A percentile compares a stretch with the other conserved stretches of the same genome.
Evolutionary conservation across 225 moss, liverwort and hornwort species (phyloP).

Genomic region (Neckera pumila): DNA sequence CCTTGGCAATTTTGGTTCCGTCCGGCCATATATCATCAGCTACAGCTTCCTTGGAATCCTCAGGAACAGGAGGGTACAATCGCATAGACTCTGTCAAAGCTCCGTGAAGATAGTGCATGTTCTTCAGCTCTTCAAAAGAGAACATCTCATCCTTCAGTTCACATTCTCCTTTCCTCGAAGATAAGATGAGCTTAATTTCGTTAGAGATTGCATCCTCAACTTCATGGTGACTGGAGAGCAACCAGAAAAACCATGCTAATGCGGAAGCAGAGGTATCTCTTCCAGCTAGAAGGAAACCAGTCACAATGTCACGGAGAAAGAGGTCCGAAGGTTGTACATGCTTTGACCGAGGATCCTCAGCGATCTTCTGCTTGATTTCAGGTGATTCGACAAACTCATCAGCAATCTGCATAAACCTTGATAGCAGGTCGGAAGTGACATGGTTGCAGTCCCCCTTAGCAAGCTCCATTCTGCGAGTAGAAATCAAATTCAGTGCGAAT

Average conservation of each 20-base stretch:
- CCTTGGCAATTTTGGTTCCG: constrained; percentile 10
- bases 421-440: constrained; percentile 2
- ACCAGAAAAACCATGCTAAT: constrained; percentile 25
- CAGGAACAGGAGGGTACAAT: constrained; percentile 27
- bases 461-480: constrained; percentile 7
- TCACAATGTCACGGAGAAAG: constrained; percentile 27
- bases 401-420: constrained; percentile 21
- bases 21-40: constrained; percentile 26
- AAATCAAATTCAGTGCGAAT: constrained; percentile 23
- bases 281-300: constrained; percentile 24
- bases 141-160: not conserved
- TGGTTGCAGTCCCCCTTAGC: not conserved
- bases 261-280: constrained; percentile 18
- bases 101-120: constrained; percentile 27
- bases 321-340: not conserved
- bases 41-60: constrained; percentile 21
- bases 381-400: constrained; percentile 1
- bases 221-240: constrained; percentile 5
- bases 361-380: not conserved
- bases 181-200: not conserved
- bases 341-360: not conserved
- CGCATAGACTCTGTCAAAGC: constrained; percentile 29
- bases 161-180: not conserved
- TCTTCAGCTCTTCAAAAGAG: constrained; percentile 12
- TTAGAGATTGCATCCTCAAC: not conserved